A percentile compares a stretch with the other conserved stretches of the same genome.
Conservation (phyloP, 169 alveolate genomes). For the Eimeria tenella region DNA sequence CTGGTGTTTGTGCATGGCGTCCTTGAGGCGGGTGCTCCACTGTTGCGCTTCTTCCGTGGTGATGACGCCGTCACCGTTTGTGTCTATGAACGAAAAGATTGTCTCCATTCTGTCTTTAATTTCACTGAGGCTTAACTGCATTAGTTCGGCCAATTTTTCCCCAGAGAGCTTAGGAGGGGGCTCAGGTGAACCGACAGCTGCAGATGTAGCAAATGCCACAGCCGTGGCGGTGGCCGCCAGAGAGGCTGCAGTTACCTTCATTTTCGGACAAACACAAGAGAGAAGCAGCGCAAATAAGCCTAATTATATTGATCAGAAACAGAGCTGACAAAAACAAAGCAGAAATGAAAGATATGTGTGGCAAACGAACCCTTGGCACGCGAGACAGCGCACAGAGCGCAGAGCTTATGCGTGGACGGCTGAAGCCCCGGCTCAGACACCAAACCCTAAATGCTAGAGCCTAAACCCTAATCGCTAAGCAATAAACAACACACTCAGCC, state of each 20-base stretch:
- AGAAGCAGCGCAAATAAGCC: neutral
- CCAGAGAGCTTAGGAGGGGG: conserved; percentile 48
- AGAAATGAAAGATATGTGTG: neutral
- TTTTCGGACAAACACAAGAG: neutral
- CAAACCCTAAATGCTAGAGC: neutral
- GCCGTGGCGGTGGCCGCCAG: conserved; percentile 39
- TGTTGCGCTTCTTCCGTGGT: conserved; percentile 53
- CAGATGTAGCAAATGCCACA: neutral
- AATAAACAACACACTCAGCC: too few species aligned
- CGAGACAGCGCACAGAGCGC: conserved; percentile 58
- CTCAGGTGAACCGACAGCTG: conserved; percentile 29
- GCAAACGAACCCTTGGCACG: neutral
- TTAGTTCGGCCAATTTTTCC: conserved; percentile 59
- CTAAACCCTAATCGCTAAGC: neutral
- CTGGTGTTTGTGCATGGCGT: conserved; percentile 74
- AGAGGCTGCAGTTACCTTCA: conserved; percentile 9
- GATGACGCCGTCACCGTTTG: conserved; percentile 45
- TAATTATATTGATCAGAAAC: neutral
- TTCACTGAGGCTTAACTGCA: conserved; percentile 52
- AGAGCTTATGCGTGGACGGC: neutral
- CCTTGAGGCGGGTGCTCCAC: conserved; percentile 65
- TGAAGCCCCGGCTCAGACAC: neutral
- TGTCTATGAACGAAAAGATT: conserved; percentile 34
- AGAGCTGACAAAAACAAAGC: neutral
- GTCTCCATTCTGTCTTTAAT: conserved; percentile 46